Conservation (phyloP, 257 asterid genomes). For the Solanum etuberosum region DNA sequence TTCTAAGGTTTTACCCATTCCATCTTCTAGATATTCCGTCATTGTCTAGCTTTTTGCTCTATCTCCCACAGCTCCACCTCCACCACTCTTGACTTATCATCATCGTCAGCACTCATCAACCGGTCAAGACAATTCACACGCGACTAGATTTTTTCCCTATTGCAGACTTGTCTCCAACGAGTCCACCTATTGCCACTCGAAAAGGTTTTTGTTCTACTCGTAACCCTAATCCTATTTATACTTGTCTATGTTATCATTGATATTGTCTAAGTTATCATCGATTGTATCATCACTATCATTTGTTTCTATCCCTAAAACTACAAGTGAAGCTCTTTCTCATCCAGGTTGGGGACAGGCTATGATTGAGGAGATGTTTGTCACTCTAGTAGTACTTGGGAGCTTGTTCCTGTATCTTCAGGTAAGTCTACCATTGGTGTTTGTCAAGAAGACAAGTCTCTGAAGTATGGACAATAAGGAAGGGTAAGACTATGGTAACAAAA, state of each 20-base stretch:
- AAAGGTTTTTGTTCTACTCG: background rate
- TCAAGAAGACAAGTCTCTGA: background rate
- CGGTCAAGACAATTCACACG: background rate
- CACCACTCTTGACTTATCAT: background rate
- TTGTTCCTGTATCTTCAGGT: background rate
- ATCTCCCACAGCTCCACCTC: background rate
- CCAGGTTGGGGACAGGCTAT: background rate
- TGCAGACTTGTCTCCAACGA: background rate
- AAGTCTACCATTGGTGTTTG: background rate
- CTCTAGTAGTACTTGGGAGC: background rate
- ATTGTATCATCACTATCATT: background rate
- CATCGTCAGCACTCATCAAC: background rate
- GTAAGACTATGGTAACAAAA: background rate
- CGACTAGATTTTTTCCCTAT: background rate
- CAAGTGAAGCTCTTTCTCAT: background rate
- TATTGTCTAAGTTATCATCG: background rate
- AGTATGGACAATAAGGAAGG: background rate
- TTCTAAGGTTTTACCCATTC: background rate
- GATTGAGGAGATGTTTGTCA: background rate
- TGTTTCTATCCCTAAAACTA: background rate
- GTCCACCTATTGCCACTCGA: background rate
- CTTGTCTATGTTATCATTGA: background rate
- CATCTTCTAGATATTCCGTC: background rate
- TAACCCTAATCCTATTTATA: background rate
- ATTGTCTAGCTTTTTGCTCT: background rate